Conservation (phyloP, 1,139 yeast species). For the Debaryomyces robertsiae region DNA sequence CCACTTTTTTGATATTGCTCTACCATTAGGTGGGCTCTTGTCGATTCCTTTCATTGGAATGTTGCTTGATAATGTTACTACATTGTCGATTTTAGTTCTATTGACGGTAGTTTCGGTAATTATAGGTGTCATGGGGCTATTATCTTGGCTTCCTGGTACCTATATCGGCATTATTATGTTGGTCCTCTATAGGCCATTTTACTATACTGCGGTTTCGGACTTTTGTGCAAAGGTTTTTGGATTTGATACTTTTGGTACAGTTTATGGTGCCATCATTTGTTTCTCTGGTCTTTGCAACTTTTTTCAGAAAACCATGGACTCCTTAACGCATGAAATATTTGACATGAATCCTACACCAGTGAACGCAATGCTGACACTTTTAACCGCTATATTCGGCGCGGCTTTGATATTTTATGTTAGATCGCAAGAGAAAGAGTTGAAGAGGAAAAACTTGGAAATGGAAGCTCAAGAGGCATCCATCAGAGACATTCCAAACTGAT, state of each 20-base stretch:
- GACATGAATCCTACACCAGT: slow-evolving; percentile 79
- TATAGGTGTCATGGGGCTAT: slow-evolving; percentile 69
- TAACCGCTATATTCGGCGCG: slow-evolving; percentile 59
- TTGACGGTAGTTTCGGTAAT: slow-evolving; percentile 55
- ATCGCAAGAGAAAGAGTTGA: slow-evolving; percentile 51
- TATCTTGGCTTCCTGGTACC: slow-evolving; percentile 54
- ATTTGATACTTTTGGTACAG: slow-evolving; percentile 85
- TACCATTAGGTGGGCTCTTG: slow-evolving; percentile 83
- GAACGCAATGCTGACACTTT: slow-evolving; percentile 53
- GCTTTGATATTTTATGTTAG: slow-evolving; percentile 55
- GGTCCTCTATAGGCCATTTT: slow-evolving; percentile 88
- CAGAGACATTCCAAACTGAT: slow-evolving; percentile 48
- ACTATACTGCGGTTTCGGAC: slow-evolving; percentile 89
- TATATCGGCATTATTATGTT: slow-evolving; percentile 66
- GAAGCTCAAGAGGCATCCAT: slow-evolving; percentile 65
- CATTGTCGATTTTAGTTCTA: slow-evolving; percentile 57
- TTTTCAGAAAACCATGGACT: slow-evolving; percentile 69
- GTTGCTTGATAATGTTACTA: slow-evolving; percentile 73
- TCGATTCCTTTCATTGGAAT: slow-evolving; percentile 87
- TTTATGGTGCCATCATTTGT: slow-evolving; percentile 86
- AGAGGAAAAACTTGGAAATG: slow-evolving; percentile 55
- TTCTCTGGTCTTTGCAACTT: slow-evolving; percentile 78
- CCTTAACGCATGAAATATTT: slow-evolving; percentile 65
- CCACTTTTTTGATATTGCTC: slow-evolving; percentile 76
- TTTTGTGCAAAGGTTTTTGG: slow-evolving; percentile 93